Evolutionary conservation across 2,329 filamentous ascomycete species (phyloP).

Genomic region (Nannizzia gypsea): DNA sequence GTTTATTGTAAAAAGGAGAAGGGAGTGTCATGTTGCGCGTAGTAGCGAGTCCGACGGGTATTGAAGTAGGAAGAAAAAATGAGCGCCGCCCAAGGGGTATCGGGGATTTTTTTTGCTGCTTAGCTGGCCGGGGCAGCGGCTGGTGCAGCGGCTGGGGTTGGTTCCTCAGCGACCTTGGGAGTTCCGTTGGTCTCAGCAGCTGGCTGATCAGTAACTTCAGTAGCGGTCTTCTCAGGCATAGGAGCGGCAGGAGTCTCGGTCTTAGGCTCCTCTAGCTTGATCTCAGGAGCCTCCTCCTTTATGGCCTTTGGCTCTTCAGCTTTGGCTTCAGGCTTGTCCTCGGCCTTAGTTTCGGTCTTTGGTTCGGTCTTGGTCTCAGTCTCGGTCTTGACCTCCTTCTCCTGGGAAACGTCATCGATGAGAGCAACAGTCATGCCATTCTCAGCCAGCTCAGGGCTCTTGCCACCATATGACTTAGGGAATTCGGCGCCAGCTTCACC

Average conservation of each 20-base stretch:
- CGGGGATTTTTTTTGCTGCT: not conserved
- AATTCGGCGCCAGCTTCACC: constrained; percentile 50
- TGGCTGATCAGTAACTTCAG: not conserved
- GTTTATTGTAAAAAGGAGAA: not conserved
- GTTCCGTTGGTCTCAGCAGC: not conserved
- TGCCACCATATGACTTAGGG: constrained; percentile 69
- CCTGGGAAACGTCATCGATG: constrained; percentile 17
- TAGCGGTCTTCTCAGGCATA: not conserved
- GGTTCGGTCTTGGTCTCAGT: constrained; percentile 14
- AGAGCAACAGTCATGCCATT: constrained; percentile 24
- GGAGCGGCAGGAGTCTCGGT: constrained; percentile 5
- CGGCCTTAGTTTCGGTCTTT: constrained; percentile 15
- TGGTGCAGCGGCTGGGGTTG: not conserved
- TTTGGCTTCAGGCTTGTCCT: constrained; percentile 16
- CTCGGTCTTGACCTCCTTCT: constrained; percentile 11
- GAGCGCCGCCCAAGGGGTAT: not conserved
- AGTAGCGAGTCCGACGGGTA: not conserved
- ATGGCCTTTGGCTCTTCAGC: constrained; percentile 11
- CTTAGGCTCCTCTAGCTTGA: constrained; percentile 14
- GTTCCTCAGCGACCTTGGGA: not conserved
- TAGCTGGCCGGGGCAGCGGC: not conserved
- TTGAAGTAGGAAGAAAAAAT: not conserved
- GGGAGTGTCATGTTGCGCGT: not conserved
- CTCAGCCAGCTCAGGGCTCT: constrained; percentile 43
- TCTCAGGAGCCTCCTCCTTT: constrained; percentile 12